A percentile compares a stretch with the other conserved stretches of the same genome.
Conservation (phyloP, 495 filamentous ascomycete species). For the Immersiella caudata region DNA sequence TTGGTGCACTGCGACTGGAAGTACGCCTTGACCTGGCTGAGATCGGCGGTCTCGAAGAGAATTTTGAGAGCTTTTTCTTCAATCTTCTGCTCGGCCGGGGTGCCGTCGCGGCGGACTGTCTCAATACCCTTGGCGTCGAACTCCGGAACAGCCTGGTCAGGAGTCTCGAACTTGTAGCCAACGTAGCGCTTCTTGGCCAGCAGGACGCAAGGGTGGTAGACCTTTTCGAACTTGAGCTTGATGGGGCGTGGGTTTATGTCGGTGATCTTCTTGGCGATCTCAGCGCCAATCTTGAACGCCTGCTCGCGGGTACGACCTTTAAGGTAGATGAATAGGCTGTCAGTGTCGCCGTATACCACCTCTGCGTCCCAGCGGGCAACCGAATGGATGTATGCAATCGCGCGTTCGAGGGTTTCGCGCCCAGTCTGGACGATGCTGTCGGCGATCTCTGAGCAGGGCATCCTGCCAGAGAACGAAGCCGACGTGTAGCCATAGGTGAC, state of each 20-base stretch:
- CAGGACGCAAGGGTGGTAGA: constrained; percentile 91
- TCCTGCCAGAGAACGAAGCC: constrained; percentile 90
- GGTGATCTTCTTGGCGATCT: constrained; percentile 89
- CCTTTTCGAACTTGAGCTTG: constrained; percentile 98
- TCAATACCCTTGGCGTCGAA: constrained; percentile 99
- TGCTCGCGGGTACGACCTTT: constrained; percentile 83
- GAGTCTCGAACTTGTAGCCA: constrained; percentile 92
- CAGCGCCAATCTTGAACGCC: constrained; percentile 89
- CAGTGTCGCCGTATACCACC: constrained; percentile 97
- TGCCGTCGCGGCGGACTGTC: constrained; percentile 92
- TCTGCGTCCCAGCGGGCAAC: constrained; percentile 87
- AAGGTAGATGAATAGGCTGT: constrained; percentile 92
- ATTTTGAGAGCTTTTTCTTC: constrained; percentile 87
- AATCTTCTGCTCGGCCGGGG: constrained; percentile 94
- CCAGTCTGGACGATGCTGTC: constrained; percentile 97
- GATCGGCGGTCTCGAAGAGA: constrained; percentile 85
- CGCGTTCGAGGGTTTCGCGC: constrained; percentile 90
- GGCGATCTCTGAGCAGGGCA: constrained; percentile 97
- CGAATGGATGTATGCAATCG: constrained; percentile 90
- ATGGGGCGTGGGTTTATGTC: constrained; percentile 88
- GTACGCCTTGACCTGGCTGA: constrained; percentile 87
- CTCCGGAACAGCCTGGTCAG: constrained; percentile 75
- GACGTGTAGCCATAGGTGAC: constrained; percentile 98
- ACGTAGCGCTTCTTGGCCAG: constrained; percentile 98
- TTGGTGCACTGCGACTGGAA: constrained; percentile 90